Percentiles rank a stretch among this genome's conserved stretches.
Evolutionary conservation across 1,284 basidiomycete genomes (phyloP).

Genomic region (Rhodotorula sp.): DNA sequence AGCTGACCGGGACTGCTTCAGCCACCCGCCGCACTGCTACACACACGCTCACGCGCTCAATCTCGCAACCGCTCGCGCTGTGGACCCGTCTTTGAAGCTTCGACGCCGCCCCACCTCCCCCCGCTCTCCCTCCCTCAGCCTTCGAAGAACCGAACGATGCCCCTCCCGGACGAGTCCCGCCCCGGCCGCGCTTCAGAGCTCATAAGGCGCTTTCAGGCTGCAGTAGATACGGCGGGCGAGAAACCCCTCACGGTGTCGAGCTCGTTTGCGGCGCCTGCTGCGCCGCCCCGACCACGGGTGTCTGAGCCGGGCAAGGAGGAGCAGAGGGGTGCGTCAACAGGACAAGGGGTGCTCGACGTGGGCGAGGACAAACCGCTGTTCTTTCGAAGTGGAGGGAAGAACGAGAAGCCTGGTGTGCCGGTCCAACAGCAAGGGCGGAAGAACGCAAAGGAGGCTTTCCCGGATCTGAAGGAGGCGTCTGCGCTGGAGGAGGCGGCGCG

Average conservation of each 20-base stretch:
- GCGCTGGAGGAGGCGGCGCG: not conserved
- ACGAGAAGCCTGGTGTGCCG: not conserved
- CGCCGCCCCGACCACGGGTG: not conserved
- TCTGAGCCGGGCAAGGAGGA: not conserved
- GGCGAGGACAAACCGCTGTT: not conserved
- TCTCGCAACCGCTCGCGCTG: too few species aligned
- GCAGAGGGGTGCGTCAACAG: not conserved
- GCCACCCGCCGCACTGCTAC: too few species aligned
- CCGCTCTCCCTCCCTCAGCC: not conserved
- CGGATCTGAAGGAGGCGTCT: conserved; percentile 14
- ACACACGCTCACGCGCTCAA: too few species aligned
- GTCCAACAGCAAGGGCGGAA: not conserved
- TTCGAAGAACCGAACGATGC: conserved; percentile 6
- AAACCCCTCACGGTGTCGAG: conserved; percentile 13
- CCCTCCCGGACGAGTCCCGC: conserved; percentile 19
- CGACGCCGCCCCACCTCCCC: too few species aligned
- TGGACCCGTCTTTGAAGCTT: too few species aligned
- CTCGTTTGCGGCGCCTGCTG: conserved; percentile 9
- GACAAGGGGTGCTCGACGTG: too few species aligned
- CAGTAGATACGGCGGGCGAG: conserved; percentile 10
- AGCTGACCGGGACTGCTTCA: too few species aligned
- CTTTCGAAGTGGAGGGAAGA: conserved; percentile 13
- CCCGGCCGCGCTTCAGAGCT: conserved; percentile 20
- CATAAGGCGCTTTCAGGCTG: conserved; percentile 30
- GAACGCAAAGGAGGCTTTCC: conserved; percentile 20